These are phyloP conservation scores for Nothophaeocryptopus gaeumannii DNA, from an alignment of 2,329 filamentous ascomycete species.

Conservation along the genomic window DNA sequence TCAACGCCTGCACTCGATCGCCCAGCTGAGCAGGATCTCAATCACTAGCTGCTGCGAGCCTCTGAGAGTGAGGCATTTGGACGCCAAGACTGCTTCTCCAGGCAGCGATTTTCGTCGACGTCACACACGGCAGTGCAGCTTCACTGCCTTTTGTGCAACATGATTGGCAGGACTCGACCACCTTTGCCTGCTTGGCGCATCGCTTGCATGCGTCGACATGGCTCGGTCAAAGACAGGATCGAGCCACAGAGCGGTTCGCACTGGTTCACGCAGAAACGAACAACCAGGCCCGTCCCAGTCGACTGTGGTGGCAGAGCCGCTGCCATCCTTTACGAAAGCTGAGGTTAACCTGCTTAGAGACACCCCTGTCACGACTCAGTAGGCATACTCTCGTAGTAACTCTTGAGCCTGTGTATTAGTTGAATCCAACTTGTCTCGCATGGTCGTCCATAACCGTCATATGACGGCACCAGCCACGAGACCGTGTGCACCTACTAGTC, in stretches of 20 bases:
- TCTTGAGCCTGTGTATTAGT: conserved; percentile 2
- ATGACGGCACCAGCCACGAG: no score
- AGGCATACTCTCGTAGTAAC: not conserved
- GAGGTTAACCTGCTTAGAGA: conserved; percentile 3
- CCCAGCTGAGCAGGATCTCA: no score
- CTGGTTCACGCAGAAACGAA: not conserved
- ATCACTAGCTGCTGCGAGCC: no score
- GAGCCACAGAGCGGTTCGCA: not conserved
- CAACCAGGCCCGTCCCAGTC: not conserved
- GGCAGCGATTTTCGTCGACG: not conserved
- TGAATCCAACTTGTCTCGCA: conserved; percentile 2
- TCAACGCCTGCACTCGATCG: no score
- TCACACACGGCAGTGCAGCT: not conserved
- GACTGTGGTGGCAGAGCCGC: not conserved
- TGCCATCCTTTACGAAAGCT: not conserved
- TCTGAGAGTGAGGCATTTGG: no score
- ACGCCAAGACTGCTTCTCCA: not conserved
- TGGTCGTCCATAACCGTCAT: no score
- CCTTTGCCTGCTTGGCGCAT: not conserved
- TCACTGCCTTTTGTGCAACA: not conserved
- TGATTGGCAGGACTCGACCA: conserved; percentile 5
- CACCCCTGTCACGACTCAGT: not conserved
- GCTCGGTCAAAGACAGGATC: conserved; percentile 1
- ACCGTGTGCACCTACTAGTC: no score
- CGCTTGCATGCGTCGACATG: conserved; percentile 1